Evolutionary conservation across 75 land plant species (phyloP), one percentile per base, ranked within the genome.

Genomic region (Ceratopteris richardii): DNA sequence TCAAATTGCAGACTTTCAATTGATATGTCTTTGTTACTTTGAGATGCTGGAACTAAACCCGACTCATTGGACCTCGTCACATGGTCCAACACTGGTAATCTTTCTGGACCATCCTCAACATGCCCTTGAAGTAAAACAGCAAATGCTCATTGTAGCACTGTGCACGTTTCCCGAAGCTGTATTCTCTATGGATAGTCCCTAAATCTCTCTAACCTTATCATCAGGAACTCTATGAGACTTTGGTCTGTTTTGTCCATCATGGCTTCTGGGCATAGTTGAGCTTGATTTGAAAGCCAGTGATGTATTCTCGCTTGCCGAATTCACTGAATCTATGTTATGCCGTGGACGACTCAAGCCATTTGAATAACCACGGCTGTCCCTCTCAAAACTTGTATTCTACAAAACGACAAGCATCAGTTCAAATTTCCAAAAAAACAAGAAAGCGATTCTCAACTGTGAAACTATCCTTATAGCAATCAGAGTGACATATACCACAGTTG

Each of bases 401-500:
- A 46, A 46, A 3, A 46, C 18, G 17, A 46, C 18, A 21, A 33
- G 3, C 9, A 9, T 9, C 37, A 3, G 9, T 9, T 33, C 9
- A 3, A 33, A 9, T 33, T 9, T n/a, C n/a, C n/a, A n/a, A n/a
- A n/a, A n/a, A n/a, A n/a, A n/a, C n/a, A n/a, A n/a, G n/a, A n/a
- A n/a, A n/a, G n/a, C n/a, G n/a, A n/a, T n/a, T n/a, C n/a, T n/a
- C n/a, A n/a, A n/a, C n/a, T n/a, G n/a, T n/a, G n/a, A n/a, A n/a
- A n/a, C n/a, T n/a, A n/a, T n/a, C n/a, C n/a, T n/a, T n/a, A n/a
- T n/a, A n/a, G n/a, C n/a, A n/a, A 48, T 24, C 12, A 22, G 44
- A 56, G 26, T 57, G 12, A 24, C 41, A 11, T 17, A 54, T 83
- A 92, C 97, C 97, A 44, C 68, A 52, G 66, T 80, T 3, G 96